Percentiles rank a stretch among this genome's conserved stretches.
Conservation (phyloP, 106 monocot species). For the Allium fistulosum region DNA sequence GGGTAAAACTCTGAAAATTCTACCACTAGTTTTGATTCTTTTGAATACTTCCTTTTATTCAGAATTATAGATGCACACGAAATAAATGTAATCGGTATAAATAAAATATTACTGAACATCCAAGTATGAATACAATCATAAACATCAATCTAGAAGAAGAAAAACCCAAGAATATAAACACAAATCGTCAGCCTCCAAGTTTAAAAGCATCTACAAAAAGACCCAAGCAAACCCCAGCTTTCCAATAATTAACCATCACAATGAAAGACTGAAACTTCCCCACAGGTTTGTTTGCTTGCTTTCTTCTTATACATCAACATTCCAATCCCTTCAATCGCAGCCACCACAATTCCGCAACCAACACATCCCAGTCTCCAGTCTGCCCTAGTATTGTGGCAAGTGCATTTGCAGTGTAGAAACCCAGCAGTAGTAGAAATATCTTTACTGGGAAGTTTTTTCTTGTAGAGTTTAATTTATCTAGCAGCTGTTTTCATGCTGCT, state of each 20-base stretch:
- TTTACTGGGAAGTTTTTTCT: conserved; percentile 83
- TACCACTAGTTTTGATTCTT: too few species aligned
- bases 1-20: too few species aligned
- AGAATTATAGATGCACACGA: too few species aligned
- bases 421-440: conserved; percentile 88
- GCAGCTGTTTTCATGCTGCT: conserved; percentile 48
- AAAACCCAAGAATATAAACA: background rate
- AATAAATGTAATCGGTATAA: too few species aligned
- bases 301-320: conserved; percentile 87
- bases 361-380: conserved; percentile 96
- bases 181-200: conserved; percentile 62
- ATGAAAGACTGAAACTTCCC: conserved; percentile 55
- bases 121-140: background rate
- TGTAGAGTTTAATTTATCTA: conserved; percentile 62
- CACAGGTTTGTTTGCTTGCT: conserved; percentile 13
- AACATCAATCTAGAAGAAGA: background rate
- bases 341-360: conserved; percentile 91
- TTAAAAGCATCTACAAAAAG: conserved; percentile 98
- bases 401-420: conserved; percentile 96
- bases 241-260: conserved; percentile 85
- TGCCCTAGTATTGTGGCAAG: conserved; percentile 91
- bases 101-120: background rate
- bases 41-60: too few species aligned
- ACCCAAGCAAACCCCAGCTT: conserved; percentile 93
- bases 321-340: conserved; percentile 90